A percentile compares a stretch with the other conserved stretches of the same genome.
These are phyloP conservation scores for Didymella glomerata DNA, from an alignment of 2,329 filamentous ascomycete genomes.

Conservation along the genomic window DNA sequence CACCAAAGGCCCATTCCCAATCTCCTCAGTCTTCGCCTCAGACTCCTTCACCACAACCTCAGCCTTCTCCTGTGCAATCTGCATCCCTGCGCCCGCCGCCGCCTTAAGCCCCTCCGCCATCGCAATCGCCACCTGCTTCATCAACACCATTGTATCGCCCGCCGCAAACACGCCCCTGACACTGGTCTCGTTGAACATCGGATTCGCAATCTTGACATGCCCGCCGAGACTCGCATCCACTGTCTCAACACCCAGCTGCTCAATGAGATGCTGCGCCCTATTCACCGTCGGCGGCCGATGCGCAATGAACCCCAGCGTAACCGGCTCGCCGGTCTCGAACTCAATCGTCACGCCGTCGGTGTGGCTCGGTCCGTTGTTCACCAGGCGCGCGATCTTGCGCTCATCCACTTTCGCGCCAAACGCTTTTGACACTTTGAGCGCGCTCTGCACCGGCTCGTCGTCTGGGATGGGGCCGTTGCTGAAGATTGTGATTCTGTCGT, in stretches of 20 bases:
- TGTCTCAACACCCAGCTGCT: constrained; percentile 47
- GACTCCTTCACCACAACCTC: constrained; percentile 26
- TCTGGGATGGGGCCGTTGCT: constrained; percentile 32
- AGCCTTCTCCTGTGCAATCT: constrained; percentile 35
- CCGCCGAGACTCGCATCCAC: constrained; percentile 52
- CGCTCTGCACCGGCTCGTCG: constrained; percentile 27
- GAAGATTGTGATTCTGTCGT: constrained; percentile 39
- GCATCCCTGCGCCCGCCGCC: constrained; percentile 35
- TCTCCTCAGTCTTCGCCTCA: constrained; percentile 15
- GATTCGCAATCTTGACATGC: constrained; percentile 53
- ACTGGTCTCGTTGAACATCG: constrained; percentile 60
- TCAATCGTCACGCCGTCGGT: constrained; percentile 40
- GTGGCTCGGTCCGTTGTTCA: constrained; percentile 41
- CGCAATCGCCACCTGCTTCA: constrained; percentile 45
- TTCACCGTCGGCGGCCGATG: constrained; percentile 43
- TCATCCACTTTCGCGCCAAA: constrained; percentile 39
- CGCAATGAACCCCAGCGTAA: constrained; percentile 40
- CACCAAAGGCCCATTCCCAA: not conserved
- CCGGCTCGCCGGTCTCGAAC: constrained; percentile 38
- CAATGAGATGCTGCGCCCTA: constrained; percentile 40
- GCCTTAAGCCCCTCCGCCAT: constrained; percentile 44
- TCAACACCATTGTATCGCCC: constrained; percentile 56
- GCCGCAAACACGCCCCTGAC: constrained; percentile 63
- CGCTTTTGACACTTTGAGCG: constrained; percentile 30
- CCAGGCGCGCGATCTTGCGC: constrained; percentile 33